A percentile compares a stretch with the other conserved stretches of the same genome.
Conservation (phyloP, 2,329 filamentous ascomycete genomes). For the Trichoderma arundinaceum region DNA sequence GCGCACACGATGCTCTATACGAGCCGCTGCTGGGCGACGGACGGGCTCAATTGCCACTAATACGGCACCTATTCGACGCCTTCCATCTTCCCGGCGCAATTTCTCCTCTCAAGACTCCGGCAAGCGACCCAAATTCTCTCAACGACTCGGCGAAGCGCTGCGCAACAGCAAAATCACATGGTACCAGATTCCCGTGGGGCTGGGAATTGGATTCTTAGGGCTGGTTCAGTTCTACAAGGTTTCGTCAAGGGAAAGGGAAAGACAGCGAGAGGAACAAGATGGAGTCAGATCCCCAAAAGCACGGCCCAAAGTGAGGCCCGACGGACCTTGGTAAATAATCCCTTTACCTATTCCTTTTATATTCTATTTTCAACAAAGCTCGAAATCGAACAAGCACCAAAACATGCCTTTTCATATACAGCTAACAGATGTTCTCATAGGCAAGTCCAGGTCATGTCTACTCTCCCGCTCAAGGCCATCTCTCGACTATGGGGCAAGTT, state of each 20-base stretch:
- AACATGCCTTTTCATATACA: not conserved
- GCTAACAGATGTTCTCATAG: conserved; percentile 41
- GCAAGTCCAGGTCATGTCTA: conserved; percentile 94
- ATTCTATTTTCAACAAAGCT: not conserved
- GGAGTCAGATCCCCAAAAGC: conserved; percentile 54
- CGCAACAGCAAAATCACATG: conserved; percentile 71
- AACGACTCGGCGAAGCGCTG: conserved; percentile 56
- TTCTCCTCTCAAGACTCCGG: conserved; percentile 46
- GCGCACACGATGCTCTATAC: conserved; percentile 41
- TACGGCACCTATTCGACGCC: conserved; percentile 34
- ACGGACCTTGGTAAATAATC: conserved; percentile 74
- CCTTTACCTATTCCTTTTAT: not conserved
- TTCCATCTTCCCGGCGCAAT: conserved; percentile 39
- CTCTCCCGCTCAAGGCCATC: conserved; percentile 85
- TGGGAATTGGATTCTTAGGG: conserved; percentile 85
- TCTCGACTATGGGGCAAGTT: conserved; percentile 89
- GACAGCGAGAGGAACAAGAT: conserved; percentile 48
- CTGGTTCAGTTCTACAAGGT: conserved; percentile 84
- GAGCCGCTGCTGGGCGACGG: conserved; percentile 34
- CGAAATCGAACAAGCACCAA: too few relatives aligned
- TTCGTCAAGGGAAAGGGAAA: conserved; percentile 60
- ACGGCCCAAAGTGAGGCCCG: conserved; percentile 71
- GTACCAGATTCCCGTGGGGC: conserved; percentile 86
- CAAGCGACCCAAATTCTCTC: conserved; percentile 57
- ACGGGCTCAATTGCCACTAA: conserved; percentile 26